These are phyloP conservation scores for Dictyostelium purpureum DNA, from an alignment of 78 protist species.

Conservation along the genomic window DNA sequence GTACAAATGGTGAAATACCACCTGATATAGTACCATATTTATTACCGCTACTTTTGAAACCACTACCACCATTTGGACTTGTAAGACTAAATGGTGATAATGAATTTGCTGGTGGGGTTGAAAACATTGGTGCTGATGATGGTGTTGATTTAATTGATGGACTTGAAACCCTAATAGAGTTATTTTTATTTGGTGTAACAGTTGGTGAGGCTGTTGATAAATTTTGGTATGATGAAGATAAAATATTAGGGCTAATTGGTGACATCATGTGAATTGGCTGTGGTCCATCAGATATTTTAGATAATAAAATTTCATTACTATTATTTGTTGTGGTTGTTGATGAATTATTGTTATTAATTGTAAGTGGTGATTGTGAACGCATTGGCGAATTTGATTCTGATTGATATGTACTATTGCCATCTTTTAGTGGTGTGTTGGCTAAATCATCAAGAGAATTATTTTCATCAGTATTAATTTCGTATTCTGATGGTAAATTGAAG, in stretches of 20 bases:
- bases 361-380: background rate
- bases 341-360: background rate
- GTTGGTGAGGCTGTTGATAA: background rate
- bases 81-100: constrained; percentile 10
- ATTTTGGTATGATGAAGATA: background rate
- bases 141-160: constrained; percentile 1
- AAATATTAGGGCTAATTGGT: background rate
- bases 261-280: constrained; percentile 18
- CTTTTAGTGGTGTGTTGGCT: too few relatives aligned
- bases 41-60: too few relatives aligned
- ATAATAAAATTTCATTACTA: too few relatives aligned
- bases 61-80: background rate
- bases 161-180: background rate
- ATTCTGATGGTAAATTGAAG: background rate
- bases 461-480: too few relatives aligned
- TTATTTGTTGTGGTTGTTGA: background rate
- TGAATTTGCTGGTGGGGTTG: background rate
- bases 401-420: too few relatives aligned
- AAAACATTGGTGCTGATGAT: constrained; percentile 4
- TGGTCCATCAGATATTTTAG: constrained; percentile 1
- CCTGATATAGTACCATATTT: too few relatives aligned
- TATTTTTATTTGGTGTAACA: background rate
- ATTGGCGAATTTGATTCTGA: too few relatives aligned
- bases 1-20: too few relatives aligned
- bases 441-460: too few relatives aligned